Evolutionary conservation across 805 yeast genomes (phyloP), one percentile per base, ranked within the genome.

Genomic region (Yamadazyma nakazawae): DNA sequence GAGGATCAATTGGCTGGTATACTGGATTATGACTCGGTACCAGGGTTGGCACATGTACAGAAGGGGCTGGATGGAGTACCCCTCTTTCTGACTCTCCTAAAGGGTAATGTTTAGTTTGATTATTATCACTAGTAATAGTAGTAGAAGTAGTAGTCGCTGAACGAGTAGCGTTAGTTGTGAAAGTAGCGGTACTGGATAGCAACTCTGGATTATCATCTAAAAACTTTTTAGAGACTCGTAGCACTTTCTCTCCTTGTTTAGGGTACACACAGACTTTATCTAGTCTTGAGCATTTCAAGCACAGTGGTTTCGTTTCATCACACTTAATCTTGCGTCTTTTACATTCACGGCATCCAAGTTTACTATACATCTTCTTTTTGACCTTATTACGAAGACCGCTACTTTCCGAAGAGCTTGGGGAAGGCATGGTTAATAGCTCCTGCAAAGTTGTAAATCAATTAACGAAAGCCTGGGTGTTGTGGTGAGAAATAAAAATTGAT

Each of bases 261-360:
- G 75, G 74, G 47, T 70, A 70, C 18, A 58, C 56, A 44, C 75
- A 70, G n/a, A 43, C 54, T 45, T 68, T 69, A 26, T 56, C 59
- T 28, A 70, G 56, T 19, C 71, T 53, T 5, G 60, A 52, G 47
- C 75, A 70, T 48, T 64, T 71, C 56, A 62, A 55, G 50, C 75
- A 70, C 53, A 43, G 56, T 39, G 64, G 70, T 47, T 60, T 66
- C 16, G 52, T 58, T 57, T 70, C 75, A 44, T 69, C 74, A 51
- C 75, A 70, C 47, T 70, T 70, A 48, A 70, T 70, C 47, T 70
- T 70, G n/a, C 75, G 57, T 41, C 75, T 58, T 49, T 70, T 70
- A 50, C 75, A 70, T 48, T 70, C 75, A 21, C 65, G 54, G 52
- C 75, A 70, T 5, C 75, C 75, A 7, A 61, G 63, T 45, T 68